Base-by-base conservation (phyloP, 495 filamentous ascomycete genomes). In the Trichodelitschia bisporula region DNA sequence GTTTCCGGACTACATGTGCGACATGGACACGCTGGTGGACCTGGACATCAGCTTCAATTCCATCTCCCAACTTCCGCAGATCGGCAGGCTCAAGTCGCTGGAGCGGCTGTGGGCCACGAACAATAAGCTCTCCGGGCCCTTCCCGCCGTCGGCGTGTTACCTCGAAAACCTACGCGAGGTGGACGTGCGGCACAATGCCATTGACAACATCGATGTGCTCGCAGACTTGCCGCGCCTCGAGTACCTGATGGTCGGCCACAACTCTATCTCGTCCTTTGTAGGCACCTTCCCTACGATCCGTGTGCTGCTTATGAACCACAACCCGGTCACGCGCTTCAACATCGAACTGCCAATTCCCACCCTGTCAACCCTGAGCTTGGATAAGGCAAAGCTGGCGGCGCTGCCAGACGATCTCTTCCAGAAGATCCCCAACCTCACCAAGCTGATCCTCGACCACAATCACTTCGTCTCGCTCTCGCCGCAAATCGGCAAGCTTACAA, bases 31-130 rank as follows among this genome's bases (percentile, higher is more conserved):
- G 19, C 55, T 99, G 17, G 75, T 90, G 19, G 84, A 99, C 44
- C 66, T 99, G 11, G 89, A 99, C 40, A 66, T 99, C 44, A 93
- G 83, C 43, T 99, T 99, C 62, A 99, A 99, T 43, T 62, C 66
- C 10, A 92, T 99, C 30, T 57, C 62, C 24, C 59, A 44, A 36
- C 51, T 95, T 17, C 80, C 80, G 0, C 65, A 74, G 30, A 71
- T 99, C 39, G 79, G 82, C 4, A 62, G 66, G 31, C 51, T 99
- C 33, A 63, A 53, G 9, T 69, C 64, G 18, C 56, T 99, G 26
- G 89, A 95, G 50, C 68, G 82, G 28, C 62, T 99, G 21, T 83
- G 79, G 57, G 80, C 89, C 43, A 93, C 86, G 0, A 99, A 95
- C 53, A 99, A 99, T 46, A 69, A 69, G 30, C 55, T 95, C 3